Percentiles rank a stretch among this genome's conserved stretches.
Conservation (phyloP, 1,139 yeast species). For the Yarrowia galli region DNA sequence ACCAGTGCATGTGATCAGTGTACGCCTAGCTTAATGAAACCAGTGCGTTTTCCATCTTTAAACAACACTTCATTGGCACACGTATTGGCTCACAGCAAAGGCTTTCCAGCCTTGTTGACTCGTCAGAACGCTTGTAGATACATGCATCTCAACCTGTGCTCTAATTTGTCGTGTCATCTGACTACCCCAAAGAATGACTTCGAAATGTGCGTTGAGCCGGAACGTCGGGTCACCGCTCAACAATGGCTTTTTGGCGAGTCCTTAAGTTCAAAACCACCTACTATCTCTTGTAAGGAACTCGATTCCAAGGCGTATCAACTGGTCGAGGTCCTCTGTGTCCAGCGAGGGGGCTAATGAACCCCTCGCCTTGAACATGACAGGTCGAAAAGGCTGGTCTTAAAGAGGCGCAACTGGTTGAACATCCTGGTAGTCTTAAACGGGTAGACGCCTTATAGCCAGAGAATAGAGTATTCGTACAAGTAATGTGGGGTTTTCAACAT, state of each 20-base stretch:
- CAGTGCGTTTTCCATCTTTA: slow-evolving; percentile 17
- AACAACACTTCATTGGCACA: neutral
- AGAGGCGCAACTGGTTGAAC: neutral
- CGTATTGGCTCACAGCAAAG: neutral
- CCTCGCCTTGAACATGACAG: neutral
- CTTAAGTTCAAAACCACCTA: neutral
- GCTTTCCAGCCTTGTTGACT: neutral
- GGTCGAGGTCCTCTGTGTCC: neutral
- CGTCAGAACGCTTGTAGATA: no score
- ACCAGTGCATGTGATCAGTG: slow-evolving; percentile 1
- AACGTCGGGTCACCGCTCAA: neutral
- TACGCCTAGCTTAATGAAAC: no score
- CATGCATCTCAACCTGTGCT: neutral
- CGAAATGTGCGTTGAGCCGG: no score
- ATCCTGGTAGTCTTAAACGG: neutral
- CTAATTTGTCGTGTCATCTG: slow-evolving; percentile 12
- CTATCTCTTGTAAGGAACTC: no score
- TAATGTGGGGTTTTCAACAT: neutral
- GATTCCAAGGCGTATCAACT: no score
- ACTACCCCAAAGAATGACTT: neutral
- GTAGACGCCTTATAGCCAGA: neutral
- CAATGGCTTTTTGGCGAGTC: neutral
- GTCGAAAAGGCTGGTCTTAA: neutral
- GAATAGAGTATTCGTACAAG: neutral
- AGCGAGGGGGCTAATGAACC: neutral